Percentiles rank a stretch among this genome's conserved stretches.
Evolutionary conservation across 352 stramenopile species (phyloP).

Genomic region (Globisporangium okanoganense): DNA sequence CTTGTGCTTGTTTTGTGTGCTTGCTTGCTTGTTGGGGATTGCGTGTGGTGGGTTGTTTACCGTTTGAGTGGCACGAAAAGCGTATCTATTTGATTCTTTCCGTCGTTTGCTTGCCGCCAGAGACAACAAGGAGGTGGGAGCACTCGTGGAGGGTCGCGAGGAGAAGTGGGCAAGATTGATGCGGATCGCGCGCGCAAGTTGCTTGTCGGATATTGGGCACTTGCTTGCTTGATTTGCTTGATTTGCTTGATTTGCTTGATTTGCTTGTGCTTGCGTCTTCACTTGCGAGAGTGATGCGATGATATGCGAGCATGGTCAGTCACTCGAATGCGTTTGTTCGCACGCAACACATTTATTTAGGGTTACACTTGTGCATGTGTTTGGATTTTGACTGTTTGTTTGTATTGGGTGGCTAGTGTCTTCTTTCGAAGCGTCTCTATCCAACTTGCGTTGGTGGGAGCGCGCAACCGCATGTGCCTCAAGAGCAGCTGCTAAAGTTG

Average conservation of each 20-base stretch:
- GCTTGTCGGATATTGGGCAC: background rate
- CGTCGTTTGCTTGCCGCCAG: conserved; percentile 5
- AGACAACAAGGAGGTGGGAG: background rate
- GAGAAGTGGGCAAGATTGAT: background rate
- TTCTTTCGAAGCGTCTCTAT: conserved; percentile 12
- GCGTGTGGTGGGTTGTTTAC: background rate
- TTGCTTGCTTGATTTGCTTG: background rate
- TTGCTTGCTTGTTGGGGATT: background rate
- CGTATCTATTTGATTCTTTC: conserved; percentile 11
- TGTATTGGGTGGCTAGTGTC: background rate
- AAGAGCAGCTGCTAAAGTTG: background rate
- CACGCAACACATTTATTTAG: conserved; percentile 1
- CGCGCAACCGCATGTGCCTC: conserved; percentile 10
- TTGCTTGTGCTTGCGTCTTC: too few relatives aligned
- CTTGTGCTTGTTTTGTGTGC: background rate
- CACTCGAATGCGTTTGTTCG: background rate
- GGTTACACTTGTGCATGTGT: background rate
- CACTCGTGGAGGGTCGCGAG: conserved; percentile 2
- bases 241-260: too few relatives aligned
- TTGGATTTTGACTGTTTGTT: background rate
- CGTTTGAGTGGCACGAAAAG: conserved; percentile 1
- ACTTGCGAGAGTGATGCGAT: background rate
- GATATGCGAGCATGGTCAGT: background rate
- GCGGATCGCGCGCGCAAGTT: background rate
- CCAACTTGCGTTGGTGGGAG: background rate